phyloP scores from a whole-genome alignment of 345 rosid genomes.

The Raphanus sativus region DNA sequence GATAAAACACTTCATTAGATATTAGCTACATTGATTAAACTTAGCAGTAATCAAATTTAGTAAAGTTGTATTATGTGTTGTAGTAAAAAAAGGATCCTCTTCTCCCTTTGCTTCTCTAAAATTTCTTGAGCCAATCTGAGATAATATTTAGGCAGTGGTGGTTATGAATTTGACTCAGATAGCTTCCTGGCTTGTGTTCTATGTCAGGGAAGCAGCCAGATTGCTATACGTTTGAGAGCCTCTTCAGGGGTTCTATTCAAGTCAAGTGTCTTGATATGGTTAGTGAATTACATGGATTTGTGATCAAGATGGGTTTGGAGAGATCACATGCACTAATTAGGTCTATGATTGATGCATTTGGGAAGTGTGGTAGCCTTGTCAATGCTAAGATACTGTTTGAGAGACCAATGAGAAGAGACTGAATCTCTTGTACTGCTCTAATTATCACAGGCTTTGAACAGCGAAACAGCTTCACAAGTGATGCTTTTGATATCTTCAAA shows the following conservation, averaged over 20 bases:
- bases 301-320: slow-evolving; percentile 49
- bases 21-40: no score
- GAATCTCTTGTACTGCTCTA: slow-evolving; percentile 62
- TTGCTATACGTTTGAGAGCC: slow-evolving; percentile 61
- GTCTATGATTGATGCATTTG: slow-evolving; percentile 62
- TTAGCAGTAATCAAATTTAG: no score
- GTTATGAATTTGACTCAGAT: no score
- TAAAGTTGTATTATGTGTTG: no score
- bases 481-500: slow-evolving; percentile 57
- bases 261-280: slow-evolving; percentile 40
- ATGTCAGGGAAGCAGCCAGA: slow-evolving; percentile 58
- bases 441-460: slow-evolving; percentile 58
- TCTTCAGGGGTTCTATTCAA: slow-evolving; percentile 55
- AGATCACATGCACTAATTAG: slow-evolving; percentile 46
- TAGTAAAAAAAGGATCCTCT: no score
- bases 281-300: slow-evolving; percentile 55
- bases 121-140: no score
- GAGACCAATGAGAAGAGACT: slow-evolving; percentile 45
- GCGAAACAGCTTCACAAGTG: slow-evolving; percentile 22
- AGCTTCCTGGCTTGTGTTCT: slow-evolving; percentile 11
- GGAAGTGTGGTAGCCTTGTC: slow-evolving; percentile 57
- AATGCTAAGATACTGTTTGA: slow-evolving; percentile 47
- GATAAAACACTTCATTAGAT: no score
- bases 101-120: no score
- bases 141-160: no score